Base-by-base conservation (phyloP, 495 filamentous ascomycete species). In the Immersiella caudata region DNA sequence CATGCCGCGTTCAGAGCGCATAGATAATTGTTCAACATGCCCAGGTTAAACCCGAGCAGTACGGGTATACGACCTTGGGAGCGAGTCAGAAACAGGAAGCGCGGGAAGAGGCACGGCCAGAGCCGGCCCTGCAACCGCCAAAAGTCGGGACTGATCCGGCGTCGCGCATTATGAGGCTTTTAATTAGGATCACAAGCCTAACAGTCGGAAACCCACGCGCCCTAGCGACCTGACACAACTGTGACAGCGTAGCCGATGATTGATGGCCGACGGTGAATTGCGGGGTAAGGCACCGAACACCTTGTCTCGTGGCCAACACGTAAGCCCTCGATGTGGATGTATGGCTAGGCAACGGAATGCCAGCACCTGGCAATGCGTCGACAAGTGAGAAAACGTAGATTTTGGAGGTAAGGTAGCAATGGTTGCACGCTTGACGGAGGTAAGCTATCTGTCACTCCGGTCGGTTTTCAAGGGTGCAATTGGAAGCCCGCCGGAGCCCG, bases 231-330 rank as follows among this genome's bases (percentile, higher is more conserved):
- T 46, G 40, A 46, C 40, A 46, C 40, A 33, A 33, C 29, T 3
- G 29, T 33, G 40, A 46, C 40, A 46, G 40, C 40, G 40, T 46
- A 12, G 40, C 5, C 11, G 40, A 46, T 46, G 40, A 46, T 36
- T 33, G 57, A 27, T 27, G 57, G n/a, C 29, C 21, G 57, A 33
- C 33, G 57, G 57, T 59, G 57, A 59, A 24, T 49, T 62, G 59
- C 59, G 59, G 59, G 59, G 59, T 62, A 62, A 25, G 35, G 21
- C 22, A 49, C 33, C 33, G 59, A 46, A 46, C 40, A 18, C 5
- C 40, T 46, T 46, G 40, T 46, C 40, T 46, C 40, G 40, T 46
- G 40, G 40, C 40, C 40, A 46, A 46, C 11, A 2, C 40, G 11
- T 12, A 46, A 46, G 40, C 11, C 29, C 29, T 33, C 29, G 40